A percentile compares a stretch with the other conserved stretches of the same genome.
These are phyloP conservation scores for Biscogniauxia mediterranea DNA, from an alignment of 2,329 filamentous ascomycete genomes.

Conservation along the genomic window DNA sequence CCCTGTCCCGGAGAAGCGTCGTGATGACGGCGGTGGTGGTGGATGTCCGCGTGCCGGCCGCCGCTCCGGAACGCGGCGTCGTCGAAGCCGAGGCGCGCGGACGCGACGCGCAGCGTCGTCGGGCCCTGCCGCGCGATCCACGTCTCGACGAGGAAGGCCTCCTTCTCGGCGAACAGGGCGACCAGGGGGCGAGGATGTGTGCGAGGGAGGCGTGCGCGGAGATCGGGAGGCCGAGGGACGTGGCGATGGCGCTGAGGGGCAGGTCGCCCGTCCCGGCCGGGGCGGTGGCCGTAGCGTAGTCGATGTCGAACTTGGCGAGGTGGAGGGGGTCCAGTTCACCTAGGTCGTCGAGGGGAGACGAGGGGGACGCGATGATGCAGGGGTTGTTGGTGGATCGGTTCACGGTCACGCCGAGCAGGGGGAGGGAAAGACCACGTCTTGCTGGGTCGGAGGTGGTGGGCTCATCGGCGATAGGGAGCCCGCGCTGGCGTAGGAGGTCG, in stretches of 20 bases:
- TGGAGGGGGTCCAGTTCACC: not conserved
- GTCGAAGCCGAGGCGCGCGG: slow-evolving; percentile 64
- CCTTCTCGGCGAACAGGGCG: slow-evolving; percentile 60
- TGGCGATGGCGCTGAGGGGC: slow-evolving; percentile 39
- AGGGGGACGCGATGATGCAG: slow-evolving; percentile 61
- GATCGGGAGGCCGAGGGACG: slow-evolving; percentile 51
- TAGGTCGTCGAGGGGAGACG: slow-evolving; percentile 7
- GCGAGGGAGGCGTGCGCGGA: slow-evolving; percentile 43
- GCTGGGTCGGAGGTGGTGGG: not conserved
- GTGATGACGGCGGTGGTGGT: slow-evolving; percentile 41
- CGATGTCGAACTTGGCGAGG: slow-evolving; percentile 55
- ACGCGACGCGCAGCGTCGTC: slow-evolving; percentile 48
- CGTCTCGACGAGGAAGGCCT: slow-evolving; percentile 61
- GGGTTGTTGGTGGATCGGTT: slow-evolving; percentile 62
- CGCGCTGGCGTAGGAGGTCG: slow-evolving; percentile 52
- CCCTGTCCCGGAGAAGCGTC: too few species aligned
- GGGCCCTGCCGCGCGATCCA: slow-evolving; percentile 33
- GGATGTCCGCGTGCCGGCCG: slow-evolving; percentile 60
- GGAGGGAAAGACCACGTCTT: slow-evolving; percentile 36
- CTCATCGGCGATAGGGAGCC: slow-evolving; percentile 39
- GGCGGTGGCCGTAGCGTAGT: slow-evolving; percentile 48
- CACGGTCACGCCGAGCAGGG: slow-evolving; percentile 62
- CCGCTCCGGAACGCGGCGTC: slow-evolving; percentile 65
- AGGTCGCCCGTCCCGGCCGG: slow-evolving; percentile 32
- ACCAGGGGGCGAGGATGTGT: slow-evolving; percentile 53